Base-by-base conservation (phyloP, 1,139 yeast species). In the Lodderomyces pseudojiufengensis region DNA sequence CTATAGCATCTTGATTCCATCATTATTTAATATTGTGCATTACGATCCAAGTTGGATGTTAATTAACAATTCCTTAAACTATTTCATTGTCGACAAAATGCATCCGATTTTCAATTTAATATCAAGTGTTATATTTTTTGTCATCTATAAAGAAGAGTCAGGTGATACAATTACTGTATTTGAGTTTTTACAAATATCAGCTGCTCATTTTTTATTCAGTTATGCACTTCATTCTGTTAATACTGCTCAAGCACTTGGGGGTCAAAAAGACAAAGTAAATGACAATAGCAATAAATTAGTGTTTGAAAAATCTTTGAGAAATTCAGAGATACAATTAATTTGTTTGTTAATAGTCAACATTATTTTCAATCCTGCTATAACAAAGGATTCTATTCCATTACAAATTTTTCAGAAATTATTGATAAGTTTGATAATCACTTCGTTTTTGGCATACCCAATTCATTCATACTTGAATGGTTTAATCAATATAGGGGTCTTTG, bases 261-360 rank as follows among this genome's bases (percentile, higher is more conserved):
- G 20, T 6, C 11, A 9, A 12, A 13, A 10, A 9, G 30, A 13
- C 3, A 24, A 14, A 10, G 49, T 46, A 23, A 42, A 45, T 32
- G 33, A 50, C 24, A 39, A 44, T 10, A 39, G 45, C 20, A 31
- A 36, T 14, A 31, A 38, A 10, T 29, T 34, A 11, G 49, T 40
- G 24, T 8, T 49, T 15, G 42, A 42, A 24, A 47, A 54, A 7
- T 59, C 65, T 11, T 55, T 69, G 40, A 56, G 53, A 25, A 52
- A 50, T 29, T 46, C 73, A 2, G 75, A 70, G 39, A 56, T 66
- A 33, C 74, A 69, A 33, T 45, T 68, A 14, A 41, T 66, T 20
- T 40, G 60, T 6, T 38, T 67, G 9, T 44, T 58, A 12, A 26
- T 65, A 9, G 52, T 55, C 27, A 65, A 67, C 44, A 38, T 67